Conservation (phyloP, 2,329 filamentous ascomycete species). For the Curvularia spicifera region DNA sequence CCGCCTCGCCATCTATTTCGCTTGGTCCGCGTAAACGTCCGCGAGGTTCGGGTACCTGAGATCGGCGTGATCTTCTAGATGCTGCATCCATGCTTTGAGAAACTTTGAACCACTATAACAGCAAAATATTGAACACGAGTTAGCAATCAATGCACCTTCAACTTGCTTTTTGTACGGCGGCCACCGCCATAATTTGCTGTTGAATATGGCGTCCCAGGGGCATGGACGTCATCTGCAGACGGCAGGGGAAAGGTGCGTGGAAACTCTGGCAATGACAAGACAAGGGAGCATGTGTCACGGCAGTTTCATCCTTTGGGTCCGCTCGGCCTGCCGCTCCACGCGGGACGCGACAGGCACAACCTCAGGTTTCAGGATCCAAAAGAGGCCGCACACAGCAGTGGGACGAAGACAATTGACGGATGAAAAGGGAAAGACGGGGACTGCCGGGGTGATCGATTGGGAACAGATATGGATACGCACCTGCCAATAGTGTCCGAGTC, state of each 20-base stretch:
- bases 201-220: background rate
- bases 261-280: conserved; percentile 7
- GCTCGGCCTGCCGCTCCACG: conserved; percentile 12
- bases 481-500: conserved; percentile 91
- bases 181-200: background rate
- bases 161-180: background rate
- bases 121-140: conserved; percentile 17
- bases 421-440: background rate
- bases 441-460: conserved; percentile 8
- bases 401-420: background rate
- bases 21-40: conserved; percentile 51
- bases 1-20: conserved; percentile 21
- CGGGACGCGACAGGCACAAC: conserved; percentile 20
- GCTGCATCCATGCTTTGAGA: conserved; percentile 88
- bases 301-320: conserved; percentile 23
- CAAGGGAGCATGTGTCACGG: conserved; percentile 23
- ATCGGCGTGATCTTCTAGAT: conserved; percentile 87
- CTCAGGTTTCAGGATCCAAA: conserved; percentile 11
- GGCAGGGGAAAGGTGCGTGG: background rate
- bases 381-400: background rate
- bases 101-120: conserved; percentile 76
- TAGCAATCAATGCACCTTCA: background rate
- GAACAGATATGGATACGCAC: conserved; percentile 59
- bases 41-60: conserved; percentile 80
- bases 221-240: background rate